These are phyloP conservation scores for Bertia moriformis DNA, from an alignment of 2,329 filamentous ascomycete genomes.

Conservation along the genomic window DNA sequence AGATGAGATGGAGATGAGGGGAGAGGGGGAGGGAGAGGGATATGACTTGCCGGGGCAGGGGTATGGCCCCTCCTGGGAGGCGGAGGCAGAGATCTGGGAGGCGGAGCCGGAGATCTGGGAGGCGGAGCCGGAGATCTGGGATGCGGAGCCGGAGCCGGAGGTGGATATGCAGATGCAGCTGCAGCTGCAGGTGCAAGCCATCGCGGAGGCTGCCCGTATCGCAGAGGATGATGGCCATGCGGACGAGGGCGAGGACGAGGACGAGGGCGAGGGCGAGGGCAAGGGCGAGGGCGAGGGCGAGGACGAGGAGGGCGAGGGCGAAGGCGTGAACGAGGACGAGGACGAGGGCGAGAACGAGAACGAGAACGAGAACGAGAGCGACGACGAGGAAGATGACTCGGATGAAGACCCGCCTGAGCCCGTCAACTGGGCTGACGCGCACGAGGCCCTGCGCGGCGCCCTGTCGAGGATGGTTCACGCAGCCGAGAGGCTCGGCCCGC, in stretches of 20 bases:
- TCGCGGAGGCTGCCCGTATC: constrained; percentile 6
- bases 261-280: too few relatives aligned
- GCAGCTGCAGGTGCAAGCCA: constrained; percentile 7
- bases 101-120: too few relatives aligned
- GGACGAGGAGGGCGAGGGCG: not conserved
- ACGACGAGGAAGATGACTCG: not conserved
- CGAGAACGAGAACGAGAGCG: not conserved
- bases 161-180: constrained; percentile 2
- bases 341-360: not conserved
- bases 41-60: too few relatives aligned
- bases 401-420: not conserved
- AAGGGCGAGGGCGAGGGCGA: too few relatives aligned
- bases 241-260: constrained; percentile 2
- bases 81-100: too few relatives aligned
- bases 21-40: too few relatives aligned
- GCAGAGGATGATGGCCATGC: constrained; percentile 3
- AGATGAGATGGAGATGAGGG: constrained; percentile 16
- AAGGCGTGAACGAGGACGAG: not conserved
- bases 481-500: constrained; percentile 34
- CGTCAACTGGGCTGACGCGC: constrained; percentile 43
- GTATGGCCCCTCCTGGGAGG: too few relatives aligned
- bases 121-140: too few relatives aligned
- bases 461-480: constrained; percentile 47
- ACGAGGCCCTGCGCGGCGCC: constrained; percentile 59
- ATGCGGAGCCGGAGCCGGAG: too few relatives aligned